Evolutionary conservation across 495 filamentous ascomycete species (phyloP).

Genomic region (Aspergillus homomorphus): DNA sequence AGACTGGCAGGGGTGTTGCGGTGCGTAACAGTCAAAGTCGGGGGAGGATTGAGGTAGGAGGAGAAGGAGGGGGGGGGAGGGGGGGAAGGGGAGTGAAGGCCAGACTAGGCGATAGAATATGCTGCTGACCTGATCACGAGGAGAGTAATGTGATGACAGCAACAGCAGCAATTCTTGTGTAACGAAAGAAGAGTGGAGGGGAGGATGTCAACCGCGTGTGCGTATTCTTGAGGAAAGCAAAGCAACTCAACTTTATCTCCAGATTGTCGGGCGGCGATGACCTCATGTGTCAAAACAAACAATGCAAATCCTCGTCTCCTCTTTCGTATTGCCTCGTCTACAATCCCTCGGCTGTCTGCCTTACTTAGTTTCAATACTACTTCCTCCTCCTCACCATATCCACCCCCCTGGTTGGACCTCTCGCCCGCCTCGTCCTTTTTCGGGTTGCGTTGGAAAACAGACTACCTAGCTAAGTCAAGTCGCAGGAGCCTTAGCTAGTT

Average conservation of each 20-base stretch:
- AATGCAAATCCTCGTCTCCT: background rate
- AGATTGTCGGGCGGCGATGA: slow-evolving; percentile 8
- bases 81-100: too few species aligned
- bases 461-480: background rate
- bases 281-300: slow-evolving; percentile 11
- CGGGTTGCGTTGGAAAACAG: background rate
- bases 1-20: background rate
- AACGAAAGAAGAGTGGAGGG: background rate
- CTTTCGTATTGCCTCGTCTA: background rate
- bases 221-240: too few species aligned
- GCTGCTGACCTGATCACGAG: background rate
- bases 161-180: background rate
- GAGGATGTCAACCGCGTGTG: background rate
- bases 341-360: too few species aligned
- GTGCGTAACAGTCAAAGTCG: background rate
- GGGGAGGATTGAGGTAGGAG: background rate
- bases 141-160: background rate
- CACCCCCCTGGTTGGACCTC: too few species aligned
- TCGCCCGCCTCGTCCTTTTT: background rate
- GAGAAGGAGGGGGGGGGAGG: too few species aligned
- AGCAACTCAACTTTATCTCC: background rate
- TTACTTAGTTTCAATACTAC: too few species aligned
- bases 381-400: too few species aligned
- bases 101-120: background rate
- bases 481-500: background rate